These are phyloP conservation scores for Lasiosphaeria hispida DNA, from an alignment of 495 filamentous ascomycete species.

Conservation along the genomic window DNA sequence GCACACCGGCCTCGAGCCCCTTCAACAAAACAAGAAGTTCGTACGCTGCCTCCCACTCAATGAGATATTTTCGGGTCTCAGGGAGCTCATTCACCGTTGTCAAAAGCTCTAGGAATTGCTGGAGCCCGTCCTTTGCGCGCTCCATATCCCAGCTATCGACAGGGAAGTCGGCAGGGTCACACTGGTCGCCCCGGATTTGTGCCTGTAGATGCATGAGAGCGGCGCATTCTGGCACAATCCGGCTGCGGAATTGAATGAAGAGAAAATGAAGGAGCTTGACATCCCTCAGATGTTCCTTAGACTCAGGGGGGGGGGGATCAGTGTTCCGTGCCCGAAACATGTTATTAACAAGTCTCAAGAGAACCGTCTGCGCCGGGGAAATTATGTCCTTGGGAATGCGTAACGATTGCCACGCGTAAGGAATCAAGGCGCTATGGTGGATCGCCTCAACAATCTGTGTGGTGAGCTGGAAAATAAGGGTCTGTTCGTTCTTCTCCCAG, in stretches of 20 bases:
- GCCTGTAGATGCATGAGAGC: constrained; percentile 91
- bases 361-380: constrained; percentile 86
- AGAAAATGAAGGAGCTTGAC: constrained; percentile 76
- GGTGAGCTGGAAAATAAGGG: constrained; percentile 92
- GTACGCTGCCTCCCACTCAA: constrained; percentile 82
- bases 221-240: constrained; percentile 87
- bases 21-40: constrained; percentile 82
- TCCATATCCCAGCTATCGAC: constrained; percentile 98
- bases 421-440: constrained; percentile 80
- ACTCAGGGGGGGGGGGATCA: constrained; percentile 52
- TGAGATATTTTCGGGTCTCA: constrained; percentile 60
- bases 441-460: constrained; percentile 92
- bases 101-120: constrained; percentile 90
- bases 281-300: constrained; percentile 47
- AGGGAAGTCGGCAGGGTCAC: constrained; percentile 72
- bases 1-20: constrained; percentile 80
- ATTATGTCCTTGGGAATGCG: constrained; percentile 93
- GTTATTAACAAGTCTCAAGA: constrained; percentile 83
- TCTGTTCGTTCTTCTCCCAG: constrained; percentile 89
- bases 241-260: constrained; percentile 85
- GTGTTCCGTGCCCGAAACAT: constrained; percentile 73
- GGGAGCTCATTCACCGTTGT: constrained; percentile 79
- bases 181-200: constrained; percentile 61
- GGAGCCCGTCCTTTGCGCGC: constrained; percentile 76
- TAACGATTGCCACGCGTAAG: constrained; percentile 85